These are phyloP conservation scores for Ambrosiella xylebori DNA, from an alignment of 2,329 filamentous ascomycete species.

Conservation along the genomic window DNA sequence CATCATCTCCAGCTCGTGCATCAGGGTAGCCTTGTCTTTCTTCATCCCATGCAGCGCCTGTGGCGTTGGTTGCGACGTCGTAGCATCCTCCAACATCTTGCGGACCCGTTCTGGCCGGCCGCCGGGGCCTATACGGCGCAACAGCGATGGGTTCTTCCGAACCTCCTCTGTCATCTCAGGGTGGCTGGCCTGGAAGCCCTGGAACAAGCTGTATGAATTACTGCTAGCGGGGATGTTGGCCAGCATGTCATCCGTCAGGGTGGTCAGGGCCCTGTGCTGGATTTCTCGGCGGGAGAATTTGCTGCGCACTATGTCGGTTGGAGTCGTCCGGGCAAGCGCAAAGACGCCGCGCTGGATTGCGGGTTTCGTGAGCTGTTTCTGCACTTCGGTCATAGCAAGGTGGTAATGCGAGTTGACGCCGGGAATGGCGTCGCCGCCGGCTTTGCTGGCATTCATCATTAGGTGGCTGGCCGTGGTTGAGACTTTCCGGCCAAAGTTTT, in stretches of 20 bases:
- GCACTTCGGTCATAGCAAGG: conserved; percentile 71
- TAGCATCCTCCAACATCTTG: conserved; percentile 53
- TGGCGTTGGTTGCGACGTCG: conserved; percentile 33
- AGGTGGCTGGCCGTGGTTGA: conserved; percentile 84
- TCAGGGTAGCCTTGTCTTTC: conserved; percentile 62
- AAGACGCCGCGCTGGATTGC: conserved; percentile 78
- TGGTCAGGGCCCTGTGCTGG: conserved; percentile 77
- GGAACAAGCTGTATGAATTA: conserved; percentile 81
- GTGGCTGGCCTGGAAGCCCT: conserved; percentile 84
- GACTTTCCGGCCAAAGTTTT: conserved; percentile 87
- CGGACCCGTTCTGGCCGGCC: conserved; percentile 47
- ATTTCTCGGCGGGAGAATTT: conserved; percentile 84
- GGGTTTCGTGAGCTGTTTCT: conserved; percentile 73
- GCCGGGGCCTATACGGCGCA: conserved; percentile 27
- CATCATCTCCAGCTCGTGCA: conserved; percentile 80
- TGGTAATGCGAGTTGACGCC: conserved; percentile 45
- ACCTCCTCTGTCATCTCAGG: conserved; percentile 53
- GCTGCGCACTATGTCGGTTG: conserved; percentile 84
- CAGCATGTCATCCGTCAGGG: conserved; percentile 78
- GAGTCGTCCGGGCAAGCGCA: conserved; percentile 74
- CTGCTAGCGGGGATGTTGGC: conserved; percentile 70
- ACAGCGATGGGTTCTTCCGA: conserved; percentile 40
- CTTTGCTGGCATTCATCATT: conserved; percentile 42
- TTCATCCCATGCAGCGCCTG: conserved; percentile 57
- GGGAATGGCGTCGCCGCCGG: conserved; percentile 30